Conservation (phyloP, 2,329 filamentous ascomycete genomes). For the Epichloe gansuensis region DNA sequence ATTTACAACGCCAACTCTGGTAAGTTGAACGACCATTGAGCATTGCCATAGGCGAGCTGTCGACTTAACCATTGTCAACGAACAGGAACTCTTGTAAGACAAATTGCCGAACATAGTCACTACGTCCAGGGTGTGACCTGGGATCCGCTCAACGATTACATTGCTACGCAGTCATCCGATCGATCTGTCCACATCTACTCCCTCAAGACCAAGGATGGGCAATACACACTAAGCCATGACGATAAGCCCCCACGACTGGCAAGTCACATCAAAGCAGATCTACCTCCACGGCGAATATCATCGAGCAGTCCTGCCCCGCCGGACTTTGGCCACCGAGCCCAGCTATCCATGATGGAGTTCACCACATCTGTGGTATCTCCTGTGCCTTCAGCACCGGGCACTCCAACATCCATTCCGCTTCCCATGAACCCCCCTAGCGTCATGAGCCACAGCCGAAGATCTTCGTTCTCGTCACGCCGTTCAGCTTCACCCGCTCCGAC, state of each 20-base stretch:
- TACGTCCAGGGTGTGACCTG: slow-evolving; percentile 97
- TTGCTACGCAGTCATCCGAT: slow-evolving; percentile 95
- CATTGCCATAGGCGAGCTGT: background rate
- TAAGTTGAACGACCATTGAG: slow-evolving; percentile 25
- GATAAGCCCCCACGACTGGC: slow-evolving; percentile 67
- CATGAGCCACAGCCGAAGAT: slow-evolving; percentile 84
- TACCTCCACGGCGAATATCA: slow-evolving; percentile 81
- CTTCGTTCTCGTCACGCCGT: slow-evolving; percentile 77
- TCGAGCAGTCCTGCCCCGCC: slow-evolving; percentile 86
- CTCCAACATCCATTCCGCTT: slow-evolving; percentile 74
- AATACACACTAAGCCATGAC: slow-evolving; percentile 63
- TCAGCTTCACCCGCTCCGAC: slow-evolving; percentile 91
- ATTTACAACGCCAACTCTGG: slow-evolving; percentile 93
- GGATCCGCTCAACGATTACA: slow-evolving; percentile 96
- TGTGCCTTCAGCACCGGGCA: slow-evolving; percentile 80
- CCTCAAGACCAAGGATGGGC: slow-evolving; percentile 88
- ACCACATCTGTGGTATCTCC: slow-evolving; percentile 60
- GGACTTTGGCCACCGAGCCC: slow-evolving; percentile 57
- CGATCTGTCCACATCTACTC: slow-evolving; percentile 96
- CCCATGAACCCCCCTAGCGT: slow-evolving; percentile 93
- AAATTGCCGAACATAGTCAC: slow-evolving; percentile 94
- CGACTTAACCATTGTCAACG: slow-evolving; percentile 2
- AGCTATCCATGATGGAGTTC: slow-evolving; percentile 43
- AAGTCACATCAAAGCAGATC: slow-evolving; percentile 67
- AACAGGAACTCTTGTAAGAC: slow-evolving; percentile 56